Conservation (phyloP, 768 basidiomycete genomes). For the Leccinellum luteum region DNA sequence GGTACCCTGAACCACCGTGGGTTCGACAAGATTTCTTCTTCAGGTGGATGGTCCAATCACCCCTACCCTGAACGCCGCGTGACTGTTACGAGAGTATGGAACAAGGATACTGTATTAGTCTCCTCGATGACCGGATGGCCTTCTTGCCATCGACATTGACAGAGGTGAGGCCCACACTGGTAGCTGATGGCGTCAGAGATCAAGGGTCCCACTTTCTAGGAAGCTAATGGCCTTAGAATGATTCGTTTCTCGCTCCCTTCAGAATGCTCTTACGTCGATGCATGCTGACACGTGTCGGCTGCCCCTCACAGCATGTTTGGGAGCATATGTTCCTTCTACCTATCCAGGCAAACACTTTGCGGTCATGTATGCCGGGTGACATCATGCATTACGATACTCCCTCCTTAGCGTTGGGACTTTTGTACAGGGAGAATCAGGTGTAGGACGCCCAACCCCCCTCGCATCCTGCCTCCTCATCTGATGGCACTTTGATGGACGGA, state of each 20-base stretch:
- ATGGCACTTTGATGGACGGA: constrained; percentile 8
- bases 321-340: neutral
- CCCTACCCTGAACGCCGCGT: neutral
- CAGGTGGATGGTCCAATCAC: neutral
- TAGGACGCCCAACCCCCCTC: neutral
- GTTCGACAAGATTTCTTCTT: neutral
- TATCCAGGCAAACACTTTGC: constrained; percentile 1
- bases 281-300: neutral
- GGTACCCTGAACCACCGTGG: neutral
- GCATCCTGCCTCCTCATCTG: neutral
- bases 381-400: neutral
- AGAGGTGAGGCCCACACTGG: neutral
- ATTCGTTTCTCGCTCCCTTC: neutral
- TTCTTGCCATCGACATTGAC: neutral
- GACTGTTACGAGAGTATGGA: neutral
- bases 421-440: neutral
- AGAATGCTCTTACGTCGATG: neutral
- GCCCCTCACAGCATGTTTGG: neutral
- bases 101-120: neutral
- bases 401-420: neutral
- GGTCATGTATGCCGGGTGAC: neutral
- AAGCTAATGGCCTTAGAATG: neutral
- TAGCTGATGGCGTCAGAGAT: neutral
- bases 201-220: neutral
- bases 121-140: neutral